A percentile compares a stretch with the other conserved stretches of the same genome.
These are phyloP conservation scores for Emiliania huxleyi DNA, from an alignment of 78 protist species.

Conservation along the genomic window DNA sequence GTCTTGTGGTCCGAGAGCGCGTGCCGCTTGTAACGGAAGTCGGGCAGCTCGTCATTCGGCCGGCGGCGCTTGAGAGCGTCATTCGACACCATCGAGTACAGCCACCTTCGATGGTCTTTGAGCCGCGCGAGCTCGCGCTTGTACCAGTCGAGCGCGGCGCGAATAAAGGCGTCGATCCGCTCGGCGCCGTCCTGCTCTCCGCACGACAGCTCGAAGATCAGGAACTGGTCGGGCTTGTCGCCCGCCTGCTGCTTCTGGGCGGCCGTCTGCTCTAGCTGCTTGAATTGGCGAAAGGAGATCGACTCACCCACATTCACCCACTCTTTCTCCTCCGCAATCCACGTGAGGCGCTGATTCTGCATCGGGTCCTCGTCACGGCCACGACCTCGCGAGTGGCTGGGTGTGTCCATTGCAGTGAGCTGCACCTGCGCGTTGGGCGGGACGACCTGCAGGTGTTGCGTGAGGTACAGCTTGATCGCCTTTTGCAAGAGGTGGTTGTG, in stretches of 20 bases:
- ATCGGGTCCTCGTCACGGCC: background rate
- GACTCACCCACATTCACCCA: background rate
- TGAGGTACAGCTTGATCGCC: background rate
- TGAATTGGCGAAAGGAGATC: background rate
- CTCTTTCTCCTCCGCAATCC: background rate
- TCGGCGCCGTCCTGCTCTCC: background rate
- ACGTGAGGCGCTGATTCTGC: background rate
- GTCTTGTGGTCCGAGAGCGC: background rate
- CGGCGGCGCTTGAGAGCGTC: too few species aligned
- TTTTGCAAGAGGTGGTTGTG: background rate
- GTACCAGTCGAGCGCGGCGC: background rate
- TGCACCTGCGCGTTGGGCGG: background rate
- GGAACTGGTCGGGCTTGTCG: too few species aligned
- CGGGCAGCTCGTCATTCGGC: too few species aligned
- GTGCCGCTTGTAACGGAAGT: too few species aligned
- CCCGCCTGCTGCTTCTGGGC: background rate
- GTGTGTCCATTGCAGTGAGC: background rate
- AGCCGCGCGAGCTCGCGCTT: too few species aligned
- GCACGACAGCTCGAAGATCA: background rate
- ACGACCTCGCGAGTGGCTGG: background rate
- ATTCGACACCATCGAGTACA: too few species aligned
- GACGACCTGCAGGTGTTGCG: background rate
- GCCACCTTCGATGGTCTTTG: too few species aligned
- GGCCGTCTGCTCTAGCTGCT: background rate
- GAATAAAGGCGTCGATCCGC: background rate